These are phyloP conservation scores for Sphaerobolus stellatus DNA, from an alignment of 1,284 basidiomycete species.

Conservation along the genomic window DNA sequence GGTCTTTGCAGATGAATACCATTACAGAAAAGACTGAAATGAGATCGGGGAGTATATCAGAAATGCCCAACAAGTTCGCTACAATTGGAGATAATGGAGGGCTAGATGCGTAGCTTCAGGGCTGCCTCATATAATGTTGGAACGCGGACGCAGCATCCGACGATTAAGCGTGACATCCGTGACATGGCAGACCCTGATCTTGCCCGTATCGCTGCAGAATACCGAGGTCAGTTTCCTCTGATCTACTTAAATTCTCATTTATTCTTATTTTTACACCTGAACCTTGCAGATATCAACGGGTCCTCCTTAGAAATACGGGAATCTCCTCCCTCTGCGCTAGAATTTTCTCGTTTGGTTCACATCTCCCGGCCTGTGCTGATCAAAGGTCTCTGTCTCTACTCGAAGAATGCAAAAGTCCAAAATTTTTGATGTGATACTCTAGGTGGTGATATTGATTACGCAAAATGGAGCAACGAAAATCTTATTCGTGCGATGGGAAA, in stretches of 20 bases:
- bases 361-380: slow-evolving; percentile 80
- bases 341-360: slow-evolving; percentile 72
- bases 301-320: slow-evolving; percentile 52
- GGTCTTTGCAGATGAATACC: no score
- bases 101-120: no score
- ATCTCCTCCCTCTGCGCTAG: slow-evolving; percentile 61
- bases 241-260: background rate
- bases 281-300: slow-evolving; percentile 62
- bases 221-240: slow-evolving; percentile 24
- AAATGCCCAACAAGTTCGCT: no score
- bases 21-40: no score
- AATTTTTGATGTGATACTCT: slow-evolving; percentile 37
- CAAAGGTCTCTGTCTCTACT: slow-evolving; percentile 44
- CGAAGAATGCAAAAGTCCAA: slow-evolving; percentile 2
- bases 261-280: background rate
- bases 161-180: no score
- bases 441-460: slow-evolving; percentile 33
- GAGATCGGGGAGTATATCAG: no score
- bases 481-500: slow-evolving; percentile 56
- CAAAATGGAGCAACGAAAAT: slow-evolving; percentile 65
- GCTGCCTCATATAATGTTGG: no score
- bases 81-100: no score
- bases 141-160: no score
- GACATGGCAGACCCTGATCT: no score
- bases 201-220: slow-evolving; percentile 21